phyloP scores from a whole-genome alignment of 495 filamentous ascomycete genomes.

The Rhypophila decipiens region DNA sequence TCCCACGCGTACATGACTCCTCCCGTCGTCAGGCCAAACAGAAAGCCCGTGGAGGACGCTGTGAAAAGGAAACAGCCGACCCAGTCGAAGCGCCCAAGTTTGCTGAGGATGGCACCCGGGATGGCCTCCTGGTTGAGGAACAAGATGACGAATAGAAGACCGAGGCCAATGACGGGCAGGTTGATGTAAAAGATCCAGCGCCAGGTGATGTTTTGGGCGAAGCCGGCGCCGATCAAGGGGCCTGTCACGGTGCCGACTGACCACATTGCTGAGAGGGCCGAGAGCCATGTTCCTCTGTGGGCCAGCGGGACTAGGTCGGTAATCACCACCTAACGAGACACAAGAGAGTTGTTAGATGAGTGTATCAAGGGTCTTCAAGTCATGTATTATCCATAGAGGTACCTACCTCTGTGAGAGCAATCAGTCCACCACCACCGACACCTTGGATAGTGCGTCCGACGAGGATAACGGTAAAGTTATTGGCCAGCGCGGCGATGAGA shows the following conservation, averaged over 20 bases:
- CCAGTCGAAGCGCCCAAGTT: conserved; percentile 52
- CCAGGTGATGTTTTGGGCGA: conserved; percentile 48
- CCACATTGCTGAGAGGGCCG: conserved; percentile 48
- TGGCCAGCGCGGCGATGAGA: conserved; percentile 52
- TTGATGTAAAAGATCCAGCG: conserved; percentile 42
- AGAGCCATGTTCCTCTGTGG: conserved; percentile 41
- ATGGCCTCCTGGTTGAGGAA: conserved; percentile 31
- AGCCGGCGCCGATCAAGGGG: conserved; percentile 63
- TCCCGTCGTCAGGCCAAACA: conserved; percentile 48
- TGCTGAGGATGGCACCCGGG: conserved; percentile 30
- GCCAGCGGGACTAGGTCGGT: conserved; percentile 56
- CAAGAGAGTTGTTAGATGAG: too few relatives aligned
- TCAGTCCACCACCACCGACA: conserved; percentile 64
- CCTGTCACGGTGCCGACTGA: conserved; percentile 60
- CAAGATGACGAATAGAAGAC: conserved; percentile 29
- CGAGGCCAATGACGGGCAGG: conserved; percentile 34
- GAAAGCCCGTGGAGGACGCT: conserved; percentile 32
- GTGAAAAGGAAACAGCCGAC: conserved; percentile 50
- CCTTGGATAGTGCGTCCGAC: conserved; percentile 63
- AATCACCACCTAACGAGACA: conserved; percentile 42
- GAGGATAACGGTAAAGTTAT: conserved; percentile 55
- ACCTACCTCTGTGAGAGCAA: conserved; percentile 53
- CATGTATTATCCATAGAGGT: too few relatives aligned
- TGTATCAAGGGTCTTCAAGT: too few relatives aligned
- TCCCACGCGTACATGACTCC: conserved; percentile 48